Percentiles rank a stretch among this genome's conserved stretches.
Conservation (phyloP, 2,329 filamentous ascomycete species). For the Bisporella sp. region DNA sequence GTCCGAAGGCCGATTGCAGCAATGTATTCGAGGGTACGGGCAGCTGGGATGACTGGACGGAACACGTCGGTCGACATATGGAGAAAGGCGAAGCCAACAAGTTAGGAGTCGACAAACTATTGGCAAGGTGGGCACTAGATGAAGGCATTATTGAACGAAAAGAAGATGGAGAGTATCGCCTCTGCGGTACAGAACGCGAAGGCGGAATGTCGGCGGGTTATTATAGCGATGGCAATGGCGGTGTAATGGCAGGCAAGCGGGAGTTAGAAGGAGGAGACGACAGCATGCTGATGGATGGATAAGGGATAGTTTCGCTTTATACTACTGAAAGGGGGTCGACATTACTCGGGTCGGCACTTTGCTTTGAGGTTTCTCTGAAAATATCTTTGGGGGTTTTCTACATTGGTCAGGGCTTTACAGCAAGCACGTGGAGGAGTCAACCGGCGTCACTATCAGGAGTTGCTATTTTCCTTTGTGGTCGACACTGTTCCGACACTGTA, state of each 20-base stretch:
- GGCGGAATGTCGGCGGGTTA: constrained; percentile 22
- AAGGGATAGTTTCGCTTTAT: background rate
- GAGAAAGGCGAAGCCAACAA: constrained; percentile 60
- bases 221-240: constrained; percentile 26
- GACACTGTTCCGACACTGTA: no score
- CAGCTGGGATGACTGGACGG: constrained; percentile 86
- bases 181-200: constrained; percentile 38
- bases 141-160: constrained; percentile 56
- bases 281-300: constrained; percentile 21
- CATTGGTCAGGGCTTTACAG: no score
- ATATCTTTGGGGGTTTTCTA: no score
- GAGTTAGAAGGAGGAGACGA: constrained; percentile 15
- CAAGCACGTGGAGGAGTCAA: no score
- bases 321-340: no score
- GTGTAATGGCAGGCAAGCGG: constrained; percentile 15
- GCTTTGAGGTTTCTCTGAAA: no score
- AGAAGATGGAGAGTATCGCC: constrained; percentile 48
- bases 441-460: no score
- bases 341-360: no score
- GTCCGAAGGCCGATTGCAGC: constrained; percentile 64
- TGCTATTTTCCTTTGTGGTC: no score
- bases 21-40: constrained; percentile 62
- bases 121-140: constrained; percentile 56
- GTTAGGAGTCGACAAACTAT: constrained; percentile 49
- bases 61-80: constrained; percentile 86